A percentile compares a stretch with the other conserved stretches of the same genome.
phyloP scores from a whole-genome alignment of 2,329 filamentous ascomycete genomes.

The Blastomyces emzantsi region DNA sequence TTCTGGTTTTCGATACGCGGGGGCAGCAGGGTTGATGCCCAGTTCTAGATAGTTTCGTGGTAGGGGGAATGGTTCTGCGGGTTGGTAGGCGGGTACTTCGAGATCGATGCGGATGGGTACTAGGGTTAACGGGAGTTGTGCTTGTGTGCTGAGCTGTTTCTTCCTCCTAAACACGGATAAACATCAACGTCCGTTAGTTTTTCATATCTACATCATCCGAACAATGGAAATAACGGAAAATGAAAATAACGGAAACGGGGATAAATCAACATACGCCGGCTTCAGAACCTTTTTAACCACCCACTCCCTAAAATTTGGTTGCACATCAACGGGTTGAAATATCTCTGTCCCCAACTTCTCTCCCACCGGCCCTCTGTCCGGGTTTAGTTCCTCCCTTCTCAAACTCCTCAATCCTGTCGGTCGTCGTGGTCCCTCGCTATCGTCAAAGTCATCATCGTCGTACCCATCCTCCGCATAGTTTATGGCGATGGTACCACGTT shows the following conservation, averaged over 20 bases:
- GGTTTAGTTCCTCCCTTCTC: slow-evolving; percentile 62
- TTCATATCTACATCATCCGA: background rate
- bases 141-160: slow-evolving; percentile 54
- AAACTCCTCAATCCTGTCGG: slow-evolving; percentile 76
- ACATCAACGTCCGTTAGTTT: background rate
- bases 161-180: slow-evolving; percentile 39
- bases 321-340: slow-evolving; percentile 65
- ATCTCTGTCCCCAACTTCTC: slow-evolving; percentile 82
- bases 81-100: slow-evolving; percentile 65
- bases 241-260: background rate
- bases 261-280: slow-evolving; percentile 31
- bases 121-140: slow-evolving; percentile 74
- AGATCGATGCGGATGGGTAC: slow-evolving; percentile 96
- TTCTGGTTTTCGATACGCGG: slow-evolving; percentile 72
- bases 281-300: slow-evolving; percentile 61
- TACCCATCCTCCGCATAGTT: slow-evolving; percentile 97
- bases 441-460: slow-evolving; percentile 59
- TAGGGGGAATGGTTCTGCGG: slow-evolving; percentile 39
- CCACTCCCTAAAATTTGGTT: slow-evolving; percentile 93
- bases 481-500: slow-evolving; percentile 90
- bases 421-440: slow-evolving; percentile 58
- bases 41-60: slow-evolving; percentile 36
- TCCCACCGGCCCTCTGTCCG: slow-evolving; percentile 54
- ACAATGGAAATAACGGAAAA: background rate
- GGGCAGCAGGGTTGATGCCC: slow-evolving; percentile 54